Evolutionary conservation across 305 asterid species (phyloP), one percentile per base, ranked within the genome.

Genomic region (Withania somnifera): DNA sequence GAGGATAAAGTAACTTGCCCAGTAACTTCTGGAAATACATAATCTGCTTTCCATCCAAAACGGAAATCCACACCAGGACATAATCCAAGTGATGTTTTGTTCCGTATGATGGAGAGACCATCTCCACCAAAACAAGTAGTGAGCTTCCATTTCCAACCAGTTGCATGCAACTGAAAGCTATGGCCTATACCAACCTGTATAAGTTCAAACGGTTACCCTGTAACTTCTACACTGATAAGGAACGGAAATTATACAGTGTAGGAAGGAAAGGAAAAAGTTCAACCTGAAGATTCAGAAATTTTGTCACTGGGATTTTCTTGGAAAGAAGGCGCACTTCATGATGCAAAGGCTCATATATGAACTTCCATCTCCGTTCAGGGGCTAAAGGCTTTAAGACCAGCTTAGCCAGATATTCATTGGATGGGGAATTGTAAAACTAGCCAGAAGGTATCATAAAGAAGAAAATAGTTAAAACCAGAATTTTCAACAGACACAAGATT

Each of bases 131-230:
- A 89, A 85, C 97, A 90, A 36, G 99, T 83, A 8, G 89, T 85
- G 57, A 95, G 94, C 91, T 93, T 95, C 98, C 98, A 95, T 90
- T 95, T 94, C 99, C 99, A 95, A 81, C 97, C 98, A 19, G 95
- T 95, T 81, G 98, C 91, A 52, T 88, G 95, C 87, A 89, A 79
- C 89, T 87, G 89, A 90, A 95, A 95, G 91, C 94, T 94, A 88
- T 95, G 99, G 83, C 99, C 98, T 76, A 95, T 85, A 82, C 99
- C 99, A 64, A 95, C 95, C 98, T 95, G 90, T 81, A 79, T 32
- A 69, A 82, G 32, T 69, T 60, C 7, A 45, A 63, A n/a, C 51
- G 2, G 22, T 63, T 32, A 51, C 34, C 60, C 64, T 8, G 19
- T 9, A 68, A 51, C 15, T 3, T 73, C 14, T 73, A 7, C 26